Conservation (phyloP, 306 rosid species). For the Betula pendula region DNA sequence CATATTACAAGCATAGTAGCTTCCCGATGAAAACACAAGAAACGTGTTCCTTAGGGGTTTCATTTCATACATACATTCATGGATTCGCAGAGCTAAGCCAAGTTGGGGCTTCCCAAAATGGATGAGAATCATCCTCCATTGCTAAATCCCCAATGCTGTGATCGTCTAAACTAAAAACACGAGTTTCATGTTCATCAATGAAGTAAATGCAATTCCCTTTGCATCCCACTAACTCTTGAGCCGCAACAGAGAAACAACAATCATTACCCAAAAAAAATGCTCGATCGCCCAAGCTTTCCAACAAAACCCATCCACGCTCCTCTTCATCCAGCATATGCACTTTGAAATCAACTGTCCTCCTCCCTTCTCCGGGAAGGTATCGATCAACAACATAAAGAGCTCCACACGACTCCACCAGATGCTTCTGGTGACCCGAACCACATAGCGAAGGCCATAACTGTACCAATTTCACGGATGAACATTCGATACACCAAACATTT, state of each 20-base stretch:
- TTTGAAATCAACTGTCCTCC: constrained; percentile 49
- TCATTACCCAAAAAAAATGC: constrained; percentile 41
- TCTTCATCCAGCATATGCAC: constrained; percentile 47
- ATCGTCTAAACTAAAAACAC: not conserved
- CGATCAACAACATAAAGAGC: constrained; percentile 67
- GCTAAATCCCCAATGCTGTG: not conserved
- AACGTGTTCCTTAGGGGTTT: no score
- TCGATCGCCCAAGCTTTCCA: constrained; percentile 34
- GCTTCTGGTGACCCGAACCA: constrained; percentile 61
- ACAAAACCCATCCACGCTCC: constrained; percentile 42
- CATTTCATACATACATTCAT: not conserved
- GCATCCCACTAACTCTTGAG: constrained; percentile 26
- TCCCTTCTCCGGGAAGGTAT: constrained; percentile 32
- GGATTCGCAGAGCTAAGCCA: not conserved
- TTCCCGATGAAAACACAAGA: not conserved
- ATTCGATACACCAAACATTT: constrained; percentile 55
- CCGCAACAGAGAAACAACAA: constrained; percentile 28
- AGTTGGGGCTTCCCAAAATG: not conserved
- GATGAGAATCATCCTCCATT: not conserved
- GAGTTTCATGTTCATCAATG: constrained; percentile 20
- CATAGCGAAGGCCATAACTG: constrained; percentile 57
- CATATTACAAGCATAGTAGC: not conserved
- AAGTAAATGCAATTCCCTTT: constrained; percentile 43
- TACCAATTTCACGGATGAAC: constrained; percentile 35
- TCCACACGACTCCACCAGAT: constrained; percentile 68